These are phyloP conservation scores for Dothideomycetes sp. DNA, from an alignment of 2,329 filamentous ascomycete species.

Conservation along the genomic window DNA sequence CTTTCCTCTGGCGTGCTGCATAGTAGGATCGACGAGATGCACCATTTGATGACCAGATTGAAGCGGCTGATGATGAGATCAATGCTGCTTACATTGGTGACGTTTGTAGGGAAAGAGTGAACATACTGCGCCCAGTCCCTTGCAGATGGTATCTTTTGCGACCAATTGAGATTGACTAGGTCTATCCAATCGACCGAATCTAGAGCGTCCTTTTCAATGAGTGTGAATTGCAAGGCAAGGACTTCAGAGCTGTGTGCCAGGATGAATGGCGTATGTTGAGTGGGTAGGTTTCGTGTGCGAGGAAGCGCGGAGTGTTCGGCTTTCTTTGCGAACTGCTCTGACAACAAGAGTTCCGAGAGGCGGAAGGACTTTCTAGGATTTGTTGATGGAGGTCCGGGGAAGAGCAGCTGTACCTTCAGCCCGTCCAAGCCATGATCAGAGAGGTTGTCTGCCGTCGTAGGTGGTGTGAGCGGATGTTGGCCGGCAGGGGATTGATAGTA, in stretches of 20 bases:
- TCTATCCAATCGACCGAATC: slow-evolving; percentile 87
- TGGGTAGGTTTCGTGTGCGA: slow-evolving; percentile 6
- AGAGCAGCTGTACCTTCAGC: neutral
- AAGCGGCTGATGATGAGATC: slow-evolving; percentile 80
- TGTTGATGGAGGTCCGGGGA: slow-evolving; percentile 2
- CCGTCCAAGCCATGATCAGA: slow-evolving; percentile 4
- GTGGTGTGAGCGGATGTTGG: slow-evolving; percentile 35
- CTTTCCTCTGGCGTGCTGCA: slow-evolving; percentile 64
- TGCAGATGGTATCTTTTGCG: slow-evolving; percentile 43
- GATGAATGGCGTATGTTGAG: slow-evolving; percentile 63
- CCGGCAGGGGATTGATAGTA: slow-evolving; percentile 24
- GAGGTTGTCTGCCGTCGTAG: slow-evolving; percentile 28
- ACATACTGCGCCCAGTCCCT: slow-evolving; percentile 67
- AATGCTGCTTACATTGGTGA: slow-evolving; percentile 52
- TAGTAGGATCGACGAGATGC: slow-evolving; percentile 67
- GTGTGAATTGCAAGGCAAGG: slow-evolving; percentile 72
- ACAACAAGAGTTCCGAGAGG: slow-evolving; percentile 5
- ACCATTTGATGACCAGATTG: slow-evolving; percentile 84
- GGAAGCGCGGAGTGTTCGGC: slow-evolving; percentile 8
- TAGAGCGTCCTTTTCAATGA: slow-evolving; percentile 77
- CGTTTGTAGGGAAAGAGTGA: slow-evolving; percentile 40
- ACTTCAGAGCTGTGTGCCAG: slow-evolving; percentile 71
- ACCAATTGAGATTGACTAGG: slow-evolving; percentile 74
- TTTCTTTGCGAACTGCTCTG: slow-evolving; percentile 4
- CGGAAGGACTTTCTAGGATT: slow-evolving; percentile 3